Evolutionary conservation across 2,329 filamentous ascomycete genomes (phyloP).

Genomic region (Bipolaris oryzae): DNA sequence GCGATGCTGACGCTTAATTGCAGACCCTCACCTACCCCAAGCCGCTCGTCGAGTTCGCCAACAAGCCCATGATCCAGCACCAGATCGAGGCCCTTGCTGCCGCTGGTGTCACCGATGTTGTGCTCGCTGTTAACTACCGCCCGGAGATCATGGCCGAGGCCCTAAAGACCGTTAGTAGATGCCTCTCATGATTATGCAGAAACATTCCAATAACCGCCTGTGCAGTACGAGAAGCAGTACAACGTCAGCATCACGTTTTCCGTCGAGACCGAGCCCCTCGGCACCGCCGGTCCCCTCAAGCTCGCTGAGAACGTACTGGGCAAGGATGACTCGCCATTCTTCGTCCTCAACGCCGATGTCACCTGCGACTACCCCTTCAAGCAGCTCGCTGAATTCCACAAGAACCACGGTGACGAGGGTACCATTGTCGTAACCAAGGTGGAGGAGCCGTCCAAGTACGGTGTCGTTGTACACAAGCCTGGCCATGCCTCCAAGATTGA

Average conservation of each 20-base stretch:
- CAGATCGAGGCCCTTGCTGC: conserved; percentile 94
- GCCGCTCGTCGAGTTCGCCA: conserved; percentile 96
- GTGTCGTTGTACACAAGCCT: conserved; percentile 96
- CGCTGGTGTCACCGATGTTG: conserved; percentile 95
- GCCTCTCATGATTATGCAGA: not conserved
- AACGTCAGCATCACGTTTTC: conserved; percentile 97
- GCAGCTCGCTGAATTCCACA: conserved; percentile 89
- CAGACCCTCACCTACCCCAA: conserved; percentile 97
- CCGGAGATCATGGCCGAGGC: conserved; percentile 97
- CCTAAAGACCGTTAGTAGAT: conserved; percentile 75
- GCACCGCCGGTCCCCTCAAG: conserved; percentile 94
- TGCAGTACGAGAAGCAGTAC: conserved; percentile 83
- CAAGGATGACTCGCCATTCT: conserved; percentile 95
- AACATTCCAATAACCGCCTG: conserved; percentile 19
- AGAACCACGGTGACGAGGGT: conserved; percentile 88
- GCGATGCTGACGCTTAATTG: conserved; percentile 32
- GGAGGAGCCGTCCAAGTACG: conserved; percentile 98
- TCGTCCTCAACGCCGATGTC: conserved; percentile 97
- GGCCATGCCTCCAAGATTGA: conserved; percentile 91
- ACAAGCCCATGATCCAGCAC: conserved; percentile 99
- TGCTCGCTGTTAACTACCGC: conserved; percentile 97
- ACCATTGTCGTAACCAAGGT: conserved; percentile 99
- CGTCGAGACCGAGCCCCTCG: conserved; percentile 92
- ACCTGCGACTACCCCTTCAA: conserved; percentile 98
- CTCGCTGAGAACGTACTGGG: conserved; percentile 88